Percentiles rank a stretch among this genome's conserved stretches.
These are phyloP conservation scores for Ascosphaera acerosa DNA, from an alignment of 2,329 filamentous ascomycete species.

Conservation along the genomic window DNA sequence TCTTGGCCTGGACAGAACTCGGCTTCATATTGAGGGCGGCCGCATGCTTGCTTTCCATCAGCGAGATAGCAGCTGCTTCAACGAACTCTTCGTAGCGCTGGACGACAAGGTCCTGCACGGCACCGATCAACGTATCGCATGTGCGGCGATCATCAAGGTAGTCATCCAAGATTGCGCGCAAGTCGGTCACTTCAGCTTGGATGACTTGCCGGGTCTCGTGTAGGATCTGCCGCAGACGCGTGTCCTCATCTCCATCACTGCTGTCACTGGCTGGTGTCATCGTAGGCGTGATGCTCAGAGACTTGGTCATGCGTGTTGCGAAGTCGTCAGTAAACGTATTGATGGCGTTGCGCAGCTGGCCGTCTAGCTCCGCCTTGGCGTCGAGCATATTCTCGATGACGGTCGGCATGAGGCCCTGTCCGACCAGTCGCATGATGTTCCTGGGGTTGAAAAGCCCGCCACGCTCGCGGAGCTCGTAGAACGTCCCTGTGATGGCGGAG, in stretches of 20 bases:
- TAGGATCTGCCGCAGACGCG: constrained; percentile 16
- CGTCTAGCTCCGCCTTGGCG: constrained; percentile 42
- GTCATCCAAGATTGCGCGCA: constrained; percentile 31
- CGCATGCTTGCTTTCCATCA: constrained; percentile 10
- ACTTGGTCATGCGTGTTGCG: constrained; percentile 29
- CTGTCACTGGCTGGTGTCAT: constrained; percentile 3
- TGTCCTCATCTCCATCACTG: constrained; percentile 3
- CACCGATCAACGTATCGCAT: constrained; percentile 38
- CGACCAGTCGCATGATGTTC: constrained; percentile 33
- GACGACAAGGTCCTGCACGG: constrained; percentile 37
- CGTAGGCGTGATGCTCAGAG: constrained; percentile 4
- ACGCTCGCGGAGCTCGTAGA: constrained; percentile 39
- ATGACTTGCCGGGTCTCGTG: constrained; percentile 27
- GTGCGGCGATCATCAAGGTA: constrained; percentile 41
- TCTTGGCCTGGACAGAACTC: constrained; percentile 13
- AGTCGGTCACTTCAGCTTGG: constrained; percentile 30
- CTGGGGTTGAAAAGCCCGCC: constrained; percentile 40
- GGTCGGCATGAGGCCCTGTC: constrained; percentile 32
- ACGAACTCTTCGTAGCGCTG: constrained; percentile 39
- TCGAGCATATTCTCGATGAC: constrained; percentile 49
- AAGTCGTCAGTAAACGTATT: constrained; percentile 38
- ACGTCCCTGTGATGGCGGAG: constrained; percentile 37
- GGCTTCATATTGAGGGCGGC: constrained; percentile 10
- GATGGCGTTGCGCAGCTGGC: constrained; percentile 34
- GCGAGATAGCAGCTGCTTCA: constrained; percentile 22